phyloP scores from a whole-genome alignment of 306 rosid species.

The Pyrus bretschneideri region DNA sequence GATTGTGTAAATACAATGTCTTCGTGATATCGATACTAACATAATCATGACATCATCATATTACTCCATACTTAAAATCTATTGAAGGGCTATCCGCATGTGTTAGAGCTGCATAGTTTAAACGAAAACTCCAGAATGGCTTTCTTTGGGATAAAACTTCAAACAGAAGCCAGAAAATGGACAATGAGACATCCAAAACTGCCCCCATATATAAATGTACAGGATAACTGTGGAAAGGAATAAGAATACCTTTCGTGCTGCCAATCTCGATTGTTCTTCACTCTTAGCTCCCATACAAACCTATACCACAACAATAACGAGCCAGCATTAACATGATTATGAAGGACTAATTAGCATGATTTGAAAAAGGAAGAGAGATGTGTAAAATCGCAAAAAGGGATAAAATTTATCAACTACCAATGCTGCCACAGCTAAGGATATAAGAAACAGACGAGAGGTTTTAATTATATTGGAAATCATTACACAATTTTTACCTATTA shows the following conservation, averaged over 20 bases:
- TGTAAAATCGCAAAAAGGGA: neutral
- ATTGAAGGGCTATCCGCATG: neutral
- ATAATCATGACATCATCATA: neutral
- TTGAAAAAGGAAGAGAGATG: neutral
- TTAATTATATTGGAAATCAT: neutral
- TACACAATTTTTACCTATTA: neutral
- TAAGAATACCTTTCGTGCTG: slow-evolving; percentile 76
- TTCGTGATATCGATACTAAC: neutral
- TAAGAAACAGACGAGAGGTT: neutral
- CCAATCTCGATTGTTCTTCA: slow-evolving; percentile 82
- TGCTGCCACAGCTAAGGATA: too few relatives aligned
- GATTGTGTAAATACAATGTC: neutral
- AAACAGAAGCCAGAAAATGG: neutral
- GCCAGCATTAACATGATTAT: slow-evolving; percentile 1
- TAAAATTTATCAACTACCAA: too few relatives aligned
- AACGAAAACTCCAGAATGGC: neutral
- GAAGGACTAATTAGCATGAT: neutral
- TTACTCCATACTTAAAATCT: neutral
- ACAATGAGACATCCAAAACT: neutral
- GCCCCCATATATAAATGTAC: neutral
- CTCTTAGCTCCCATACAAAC: slow-evolving; percentile 98
- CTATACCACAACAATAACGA: slow-evolving; percentile 28
- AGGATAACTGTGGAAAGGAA: neutral
- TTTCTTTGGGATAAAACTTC: neutral
- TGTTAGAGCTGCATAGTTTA: neutral